Base-by-base conservation (phyloP, 495 filamentous ascomycete species). In the Hypoxylon trugodes region DNA sequence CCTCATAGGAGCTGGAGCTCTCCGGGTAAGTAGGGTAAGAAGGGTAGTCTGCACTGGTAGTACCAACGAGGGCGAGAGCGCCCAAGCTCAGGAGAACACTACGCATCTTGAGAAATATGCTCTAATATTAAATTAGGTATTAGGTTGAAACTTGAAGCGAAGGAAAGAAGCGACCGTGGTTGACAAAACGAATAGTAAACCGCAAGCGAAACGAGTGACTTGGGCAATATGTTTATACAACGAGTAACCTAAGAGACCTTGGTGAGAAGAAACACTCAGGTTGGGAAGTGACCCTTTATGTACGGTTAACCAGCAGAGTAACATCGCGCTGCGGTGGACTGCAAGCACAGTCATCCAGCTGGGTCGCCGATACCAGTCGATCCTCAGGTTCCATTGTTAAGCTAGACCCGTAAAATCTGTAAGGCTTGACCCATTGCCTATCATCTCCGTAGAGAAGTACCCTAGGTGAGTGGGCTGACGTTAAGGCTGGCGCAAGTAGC, bases 151-250 rank as follows among this genome's bases (percentile, higher is more conserved):
- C 48, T 19, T 33, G 24, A 15, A 61, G 42, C 58, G 58, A 62
- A 33, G 4, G 57, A 53, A 21, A 42, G 41, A 53, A 67, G 52
- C 52, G 58, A 67, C 41, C 58, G 47, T 48, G 35, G 16, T 42
- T 46, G n/a, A 15, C 7, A 25, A 35, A 58, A 47, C 56, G 46
- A 61, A 35, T 41, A 25, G 46, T 58, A 30, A 8, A 53, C 26
- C 52, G 22, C 64, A 67, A 62, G 64, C 24, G n/a, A 62, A 67
- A 58, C 64, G 64, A 67, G 58, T 62, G 64, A 67, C 64, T 62
- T 62, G 58, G 41, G 47, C 53, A 59, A 54, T 26, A 49, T 49
- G 63, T 48, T 62, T 67, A 67, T 62, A 62, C 21, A 28, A 35
- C 40, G 24, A 57, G 48, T 46, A 48, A 32, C 52, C 7, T 10